A percentile compares a stretch with the other conserved stretches of the same genome.
Evolutionary conservation across 495 filamentous ascomycete species (phyloP).

Genomic region (Daldinia childiae): DNA sequence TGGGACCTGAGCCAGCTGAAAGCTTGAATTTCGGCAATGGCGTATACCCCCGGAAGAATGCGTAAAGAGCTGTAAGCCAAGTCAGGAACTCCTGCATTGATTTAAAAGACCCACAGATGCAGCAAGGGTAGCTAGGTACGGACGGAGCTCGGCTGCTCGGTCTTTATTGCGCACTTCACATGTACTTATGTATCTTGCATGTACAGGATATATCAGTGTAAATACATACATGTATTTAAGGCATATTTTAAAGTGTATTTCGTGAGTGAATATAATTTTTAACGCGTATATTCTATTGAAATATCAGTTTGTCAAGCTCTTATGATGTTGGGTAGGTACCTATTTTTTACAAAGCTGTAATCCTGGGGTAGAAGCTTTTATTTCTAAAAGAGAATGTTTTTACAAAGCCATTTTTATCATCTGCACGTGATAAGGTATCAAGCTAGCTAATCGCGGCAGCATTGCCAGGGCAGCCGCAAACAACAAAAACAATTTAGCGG

Average conservation of each 20-base stretch:
- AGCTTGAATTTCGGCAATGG: conserved; percentile 30
- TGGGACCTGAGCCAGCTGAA: conserved; percentile 6
- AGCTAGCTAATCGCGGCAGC: conserved; percentile 4
- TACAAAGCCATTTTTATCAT: background rate
- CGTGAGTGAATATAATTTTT: no score
- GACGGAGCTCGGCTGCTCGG: no score
- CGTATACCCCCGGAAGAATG: conserved; percentile 31
- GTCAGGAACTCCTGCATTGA: conserved; percentile 31
- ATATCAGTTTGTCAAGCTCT: no score
- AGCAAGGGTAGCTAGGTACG: conserved; percentile 16
- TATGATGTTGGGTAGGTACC: no score
- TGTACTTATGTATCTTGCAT: no score
- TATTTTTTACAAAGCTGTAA: no score
- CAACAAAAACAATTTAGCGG: conserved; percentile 41
- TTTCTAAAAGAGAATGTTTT: background rate
- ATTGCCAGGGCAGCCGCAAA: conserved; percentile 39
- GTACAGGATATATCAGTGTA: no score
- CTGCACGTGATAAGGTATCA: conserved; percentile 19
- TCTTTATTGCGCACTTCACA: background rate
- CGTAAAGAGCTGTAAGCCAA: conserved; percentile 35
- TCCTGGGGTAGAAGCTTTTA: background rate
- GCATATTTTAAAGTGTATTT: no score
- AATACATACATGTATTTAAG: no score
- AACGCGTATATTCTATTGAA: no score
- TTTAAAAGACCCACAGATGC: conserved; percentile 10